Conservation (phyloP, 345 rosid species). For the Balakata baccata region DNA sequence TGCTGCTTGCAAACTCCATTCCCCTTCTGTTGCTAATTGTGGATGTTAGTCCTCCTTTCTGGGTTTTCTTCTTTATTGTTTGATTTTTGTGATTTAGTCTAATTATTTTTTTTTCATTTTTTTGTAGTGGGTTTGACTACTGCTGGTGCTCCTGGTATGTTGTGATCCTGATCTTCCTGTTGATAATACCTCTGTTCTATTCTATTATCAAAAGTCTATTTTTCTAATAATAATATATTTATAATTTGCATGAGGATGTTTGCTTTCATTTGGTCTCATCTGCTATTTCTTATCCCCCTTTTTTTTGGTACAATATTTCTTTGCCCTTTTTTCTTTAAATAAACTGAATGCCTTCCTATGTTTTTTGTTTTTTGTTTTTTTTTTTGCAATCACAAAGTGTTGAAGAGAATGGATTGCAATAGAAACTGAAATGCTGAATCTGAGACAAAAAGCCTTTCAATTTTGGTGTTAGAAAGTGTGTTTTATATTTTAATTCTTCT, state of each 20-base stretch:
- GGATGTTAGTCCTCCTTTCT: conserved; percentile 40
- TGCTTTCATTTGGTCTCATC: neutral
- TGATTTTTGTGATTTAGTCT: neutral
- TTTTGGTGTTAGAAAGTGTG: neutral
- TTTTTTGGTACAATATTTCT: too few species aligned
- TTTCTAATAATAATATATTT: neutral
- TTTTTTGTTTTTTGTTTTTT: too few species aligned
- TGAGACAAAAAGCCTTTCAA: neutral
- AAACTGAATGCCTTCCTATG: neutral
- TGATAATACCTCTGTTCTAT: neutral
- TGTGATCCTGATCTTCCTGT: conserved; percentile 8
- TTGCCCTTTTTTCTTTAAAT: neutral
- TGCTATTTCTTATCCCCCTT: neutral
- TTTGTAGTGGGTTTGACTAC: conserved; percentile 48
- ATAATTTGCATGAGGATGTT: neutral
- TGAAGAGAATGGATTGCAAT: neutral
- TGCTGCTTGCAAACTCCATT: conserved; percentile 67
- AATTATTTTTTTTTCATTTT: neutral
- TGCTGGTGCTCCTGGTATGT: conserved; percentile 42
- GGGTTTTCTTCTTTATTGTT: neutral
- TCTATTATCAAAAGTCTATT: neutral
- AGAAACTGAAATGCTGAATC: neutral
- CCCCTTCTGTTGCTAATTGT: conserved; percentile 64
- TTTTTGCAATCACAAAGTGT: neutral
- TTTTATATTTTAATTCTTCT: neutral